A percentile compares a stretch with the other conserved stretches of the same genome.
These are phyloP conservation scores for Fusarium floridanum DNA, from an alignment of 2,329 filamentous ascomycete species.

Conservation along the genomic window DNA sequence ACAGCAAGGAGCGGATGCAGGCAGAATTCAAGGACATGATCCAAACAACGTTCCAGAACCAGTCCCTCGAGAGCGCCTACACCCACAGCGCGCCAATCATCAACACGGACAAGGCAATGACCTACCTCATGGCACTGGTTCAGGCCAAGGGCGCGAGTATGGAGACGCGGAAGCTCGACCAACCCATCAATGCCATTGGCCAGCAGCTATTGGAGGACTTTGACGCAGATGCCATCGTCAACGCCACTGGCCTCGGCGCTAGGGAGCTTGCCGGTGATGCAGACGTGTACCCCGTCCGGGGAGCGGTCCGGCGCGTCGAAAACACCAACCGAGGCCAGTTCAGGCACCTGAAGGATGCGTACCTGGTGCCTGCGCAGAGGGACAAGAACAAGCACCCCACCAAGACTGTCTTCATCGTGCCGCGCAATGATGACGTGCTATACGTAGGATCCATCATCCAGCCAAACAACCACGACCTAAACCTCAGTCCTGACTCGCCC, in stretches of 20 bases:
- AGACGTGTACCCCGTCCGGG: background rate
- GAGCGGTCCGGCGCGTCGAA: conserved; percentile 6
- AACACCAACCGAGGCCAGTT: conserved; percentile 3
- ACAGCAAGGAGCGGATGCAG: background rate
- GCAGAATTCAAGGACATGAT: conserved; percentile 3
- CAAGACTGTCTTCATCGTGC: conserved; percentile 11
- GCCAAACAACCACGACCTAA: background rate
- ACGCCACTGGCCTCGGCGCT: background rate
- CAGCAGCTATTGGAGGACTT: background rate
- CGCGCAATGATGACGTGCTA: conserved; percentile 9
- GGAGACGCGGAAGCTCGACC: conserved; percentile 1
- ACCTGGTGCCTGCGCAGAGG: conserved; percentile 3
- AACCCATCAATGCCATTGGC: background rate
- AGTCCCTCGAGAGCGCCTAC: conserved; percentile 6
- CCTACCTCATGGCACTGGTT: background rate
- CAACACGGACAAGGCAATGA: conserved; percentile 11
- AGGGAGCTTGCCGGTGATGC: background rate
- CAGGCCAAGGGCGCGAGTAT: conserved; percentile 4
- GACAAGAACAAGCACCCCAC: background rate
- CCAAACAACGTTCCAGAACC: conserved; percentile 1
- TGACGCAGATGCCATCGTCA: conserved; percentile 3
- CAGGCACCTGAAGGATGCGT: conserved; percentile 4
- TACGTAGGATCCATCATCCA: conserved; percentile 13
- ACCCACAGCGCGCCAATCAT: conserved; percentile 8
- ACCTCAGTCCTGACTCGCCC: background rate